Conservation (phyloP, 345 rosid genomes). For the Aquilaria malaccensis region DNA sequence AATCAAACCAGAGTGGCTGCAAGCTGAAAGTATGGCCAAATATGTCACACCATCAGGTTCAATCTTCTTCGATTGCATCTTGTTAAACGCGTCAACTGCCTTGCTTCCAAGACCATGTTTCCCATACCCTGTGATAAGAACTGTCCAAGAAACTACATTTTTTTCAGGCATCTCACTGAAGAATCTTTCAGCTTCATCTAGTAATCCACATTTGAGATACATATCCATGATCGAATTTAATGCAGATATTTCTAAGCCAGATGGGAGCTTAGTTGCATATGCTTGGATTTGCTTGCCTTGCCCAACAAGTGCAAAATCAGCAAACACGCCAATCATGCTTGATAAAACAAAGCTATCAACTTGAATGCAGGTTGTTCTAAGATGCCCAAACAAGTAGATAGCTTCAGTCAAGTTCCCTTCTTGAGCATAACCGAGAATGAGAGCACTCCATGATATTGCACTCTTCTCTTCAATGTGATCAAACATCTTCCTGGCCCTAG, state of each 20-base stretch:
- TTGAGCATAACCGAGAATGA: constrained; percentile 83
- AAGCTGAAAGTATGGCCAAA: constrained; percentile 73
- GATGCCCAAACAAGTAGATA: constrained; percentile 57
- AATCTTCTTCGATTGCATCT: constrained; percentile 40
- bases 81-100: constrained; percentile 43
- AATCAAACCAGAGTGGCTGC: constrained; percentile 81
- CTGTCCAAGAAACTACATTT: constrained; percentile 87
- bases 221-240: constrained; percentile 67
- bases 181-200: constrained; percentile 56
- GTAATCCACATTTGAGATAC: constrained; percentile 83
- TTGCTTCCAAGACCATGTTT: constrained; percentile 77
- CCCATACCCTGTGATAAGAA: constrained; percentile 84
- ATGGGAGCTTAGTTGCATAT: constrained; percentile 47
- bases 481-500: constrained; percentile 51
- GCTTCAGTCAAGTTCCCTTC: constrained; percentile 58
- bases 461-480: constrained; percentile 47
- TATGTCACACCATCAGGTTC: constrained; percentile 79
- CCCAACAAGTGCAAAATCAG: constrained; percentile 75
- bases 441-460: constrained; percentile 62
- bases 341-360: constrained; percentile 67
- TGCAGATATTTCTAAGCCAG: constrained; percentile 60
- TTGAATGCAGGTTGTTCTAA: constrained; percentile 28
- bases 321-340: constrained; percentile 64
- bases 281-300: constrained; percentile 91
- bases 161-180: constrained; percentile 48